phyloP scores from a whole-genome alignment of 768 basidiomycete species.

The Russula sp. region DNA sequence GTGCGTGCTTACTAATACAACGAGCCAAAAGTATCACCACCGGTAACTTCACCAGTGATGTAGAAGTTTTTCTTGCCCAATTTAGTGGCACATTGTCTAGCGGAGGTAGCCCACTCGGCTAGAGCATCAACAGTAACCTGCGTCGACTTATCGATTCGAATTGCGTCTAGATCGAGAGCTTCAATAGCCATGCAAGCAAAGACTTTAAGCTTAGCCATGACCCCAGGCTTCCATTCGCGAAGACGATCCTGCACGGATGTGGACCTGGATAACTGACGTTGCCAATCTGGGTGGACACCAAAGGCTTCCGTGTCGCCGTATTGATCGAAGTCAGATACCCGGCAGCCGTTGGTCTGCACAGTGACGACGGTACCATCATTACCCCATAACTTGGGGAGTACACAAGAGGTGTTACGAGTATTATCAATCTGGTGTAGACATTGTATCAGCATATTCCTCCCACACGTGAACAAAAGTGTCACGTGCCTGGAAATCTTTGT shows the following conservation, averaged over 20 bases:
- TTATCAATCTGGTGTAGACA: conserved; percentile 49
- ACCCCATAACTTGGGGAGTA: conserved; percentile 73
- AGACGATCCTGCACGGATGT: conserved; percentile 96
- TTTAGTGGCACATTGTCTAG: conserved; percentile 64
- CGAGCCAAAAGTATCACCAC: conserved; percentile 85
- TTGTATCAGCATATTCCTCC: conserved; percentile 1
- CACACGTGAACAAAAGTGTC: conserved; percentile 8
- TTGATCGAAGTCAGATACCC: conserved; percentile 84
- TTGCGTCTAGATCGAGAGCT: conserved; percentile 86
- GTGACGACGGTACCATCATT: conserved; percentile 65
- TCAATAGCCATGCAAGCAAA: conserved; percentile 86
- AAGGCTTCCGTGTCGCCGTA: conserved; percentile 97
- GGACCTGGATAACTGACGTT: conserved; percentile 91
- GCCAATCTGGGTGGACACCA: conserved; percentile 91
- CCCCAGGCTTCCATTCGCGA: conserved; percentile 80
- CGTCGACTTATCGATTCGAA: conserved; percentile 93
- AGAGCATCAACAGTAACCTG: conserved; percentile 84
- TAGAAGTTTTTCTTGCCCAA: conserved; percentile 83
- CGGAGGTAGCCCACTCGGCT: conserved; percentile 65
- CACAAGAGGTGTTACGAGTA: conserved; percentile 65
- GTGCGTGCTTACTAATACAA: conserved; percentile 63
- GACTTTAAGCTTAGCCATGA: conserved; percentile 68
- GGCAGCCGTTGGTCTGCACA: conserved; percentile 64
- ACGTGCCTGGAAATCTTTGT: conserved; percentile 71
- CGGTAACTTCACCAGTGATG: conserved; percentile 91